Percentiles rank a stretch among this genome's conserved stretches.
phyloP scores from a whole-genome alignment of 305 asterid genomes.

The Solanum aculeatissimum region DNA sequence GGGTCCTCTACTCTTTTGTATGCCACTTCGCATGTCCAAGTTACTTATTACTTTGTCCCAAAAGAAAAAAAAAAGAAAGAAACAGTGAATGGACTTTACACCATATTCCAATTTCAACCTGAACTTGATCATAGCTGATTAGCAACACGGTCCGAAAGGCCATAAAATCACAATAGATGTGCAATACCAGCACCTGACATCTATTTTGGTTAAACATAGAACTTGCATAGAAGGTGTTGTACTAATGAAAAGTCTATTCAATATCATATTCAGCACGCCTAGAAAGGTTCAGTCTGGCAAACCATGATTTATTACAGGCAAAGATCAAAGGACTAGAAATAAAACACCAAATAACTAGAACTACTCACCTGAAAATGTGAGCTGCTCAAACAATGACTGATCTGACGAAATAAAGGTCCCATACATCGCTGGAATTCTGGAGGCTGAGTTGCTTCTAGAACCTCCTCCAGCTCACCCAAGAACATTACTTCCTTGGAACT shows the following conservation, averaged over 20 bases:
- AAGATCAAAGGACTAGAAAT: not conserved
- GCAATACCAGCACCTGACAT: not conserved
- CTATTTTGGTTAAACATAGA: not conserved
- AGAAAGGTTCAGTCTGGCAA: not conserved
- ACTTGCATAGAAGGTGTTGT: not conserved
- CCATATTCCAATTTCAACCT: not conserved
- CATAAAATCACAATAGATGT: not conserved
- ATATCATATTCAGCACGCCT: not conserved
- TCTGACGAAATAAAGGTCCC: slow-evolving; percentile 83
- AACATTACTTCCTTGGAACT: slow-evolving; percentile 95
- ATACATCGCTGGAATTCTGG: slow-evolving; percentile 93
- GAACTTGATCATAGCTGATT: not conserved
- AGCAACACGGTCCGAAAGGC: not conserved
- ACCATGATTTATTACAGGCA: not conserved
- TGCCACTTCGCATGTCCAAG: not conserved
- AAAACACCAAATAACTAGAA: not conserved
- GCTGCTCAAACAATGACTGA: slow-evolving; percentile 71
- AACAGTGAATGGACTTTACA: not conserved
- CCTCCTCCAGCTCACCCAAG: slow-evolving; percentile 90
- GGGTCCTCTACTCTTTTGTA: not conserved
- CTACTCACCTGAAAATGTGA: slow-evolving; percentile 87
- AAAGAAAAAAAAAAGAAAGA: not conserved
- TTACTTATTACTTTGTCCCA: not conserved
- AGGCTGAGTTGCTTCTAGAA: slow-evolving; percentile 83
- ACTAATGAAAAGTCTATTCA: not conserved